Base-by-base conservation (phyloP, 2,329 filamentous ascomycete species). In the Phyllosticta citribraziliensis region DNA sequence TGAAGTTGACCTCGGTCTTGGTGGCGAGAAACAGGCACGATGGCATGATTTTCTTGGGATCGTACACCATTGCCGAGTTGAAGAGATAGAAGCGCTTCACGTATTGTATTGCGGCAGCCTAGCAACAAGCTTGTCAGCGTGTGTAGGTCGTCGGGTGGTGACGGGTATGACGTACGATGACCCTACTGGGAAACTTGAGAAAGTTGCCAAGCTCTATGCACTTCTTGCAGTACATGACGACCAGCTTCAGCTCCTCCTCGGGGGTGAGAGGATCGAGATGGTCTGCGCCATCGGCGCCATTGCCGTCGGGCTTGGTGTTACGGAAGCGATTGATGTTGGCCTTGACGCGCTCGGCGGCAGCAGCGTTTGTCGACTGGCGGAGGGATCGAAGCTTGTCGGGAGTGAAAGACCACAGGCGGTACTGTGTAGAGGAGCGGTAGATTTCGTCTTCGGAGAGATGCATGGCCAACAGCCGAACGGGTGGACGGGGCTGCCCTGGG, bases 11-110 rank as follows among this genome's bases (percentile, higher is more conserved):
- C 70, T 99, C 93, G 4, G 91, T 90, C 76, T 99, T 99, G 69
- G 88, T 91, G 10, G 91, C 91, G 65, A 99, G 89, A 79, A 95
- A 97, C 60, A 99, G 82, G 40, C 89, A 90, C 30, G 91, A 94
- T 70, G 92, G 90, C 72, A 96, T 86, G 66, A 97, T 88, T 65
- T 91, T 87, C 64, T 89, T 88, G 0, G 92, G 93, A 64, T 93
- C 89, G 72, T 99, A 97, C 30, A 92, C 96, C 89, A 97, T 96
- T 69, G 92, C 85, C 51, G 89, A 95, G 76, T 97, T 96, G 70
- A 89, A 93, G 47, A 96, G 83, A 78, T 97, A 99, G 81, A 99
- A 97, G 62, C 94, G 88, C 61, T 90, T 88, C 63, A 99, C 82
- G 72, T 95, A 97, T 70, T 95, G 86, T 64, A 93, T 88, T 3